Conservation (phyloP, 2,329 filamentous ascomycete genomes). For the Diaporthe velutina region DNA sequence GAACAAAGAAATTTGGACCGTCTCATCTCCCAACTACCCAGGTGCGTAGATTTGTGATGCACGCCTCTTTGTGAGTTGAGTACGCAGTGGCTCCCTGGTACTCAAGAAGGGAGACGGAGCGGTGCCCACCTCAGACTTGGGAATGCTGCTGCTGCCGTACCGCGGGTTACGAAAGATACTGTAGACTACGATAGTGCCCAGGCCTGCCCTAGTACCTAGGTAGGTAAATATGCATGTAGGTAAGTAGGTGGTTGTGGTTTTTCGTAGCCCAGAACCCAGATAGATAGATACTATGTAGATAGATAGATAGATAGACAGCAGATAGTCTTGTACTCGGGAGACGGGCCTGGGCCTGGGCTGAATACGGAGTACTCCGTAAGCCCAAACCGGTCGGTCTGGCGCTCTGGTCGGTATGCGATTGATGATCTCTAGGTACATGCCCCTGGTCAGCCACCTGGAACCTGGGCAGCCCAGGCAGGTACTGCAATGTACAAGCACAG, state of each 20-base stretch:
- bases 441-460: slow-evolving; percentile 18
- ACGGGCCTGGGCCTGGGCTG: slow-evolving; percentile 10
- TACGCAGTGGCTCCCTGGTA: neutral
- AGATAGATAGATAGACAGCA: neutral
- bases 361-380: slow-evolving; percentile 14
- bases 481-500: slow-evolving; percentile 28
- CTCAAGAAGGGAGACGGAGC: neutral
- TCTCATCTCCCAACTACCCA: neutral
- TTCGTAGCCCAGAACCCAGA: neutral
- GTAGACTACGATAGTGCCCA: neutral
- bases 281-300: too few relatives aligned
- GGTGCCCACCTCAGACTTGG: neutral
- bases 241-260: neutral
- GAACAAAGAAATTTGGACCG: slow-evolving; percentile 5
- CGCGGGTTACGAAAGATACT: neutral
- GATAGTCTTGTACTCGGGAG: slow-evolving; percentile 2
- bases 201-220: neutral
- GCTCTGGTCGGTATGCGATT: slow-evolving; percentile 26
- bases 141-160: neutral
- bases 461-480: slow-evolving; percentile 8
- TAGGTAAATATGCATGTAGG: neutral
- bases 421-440: slow-evolving; percentile 17
- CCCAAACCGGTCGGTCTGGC: slow-evolving; percentile 19
- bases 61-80: neutral
- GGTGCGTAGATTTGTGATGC: too few relatives aligned